Evolutionary conservation across 2,329 filamentous ascomycete genomes (phyloP), one percentile per base, ranked within the genome.

Genomic region (Neurospora sp.): DNA sequence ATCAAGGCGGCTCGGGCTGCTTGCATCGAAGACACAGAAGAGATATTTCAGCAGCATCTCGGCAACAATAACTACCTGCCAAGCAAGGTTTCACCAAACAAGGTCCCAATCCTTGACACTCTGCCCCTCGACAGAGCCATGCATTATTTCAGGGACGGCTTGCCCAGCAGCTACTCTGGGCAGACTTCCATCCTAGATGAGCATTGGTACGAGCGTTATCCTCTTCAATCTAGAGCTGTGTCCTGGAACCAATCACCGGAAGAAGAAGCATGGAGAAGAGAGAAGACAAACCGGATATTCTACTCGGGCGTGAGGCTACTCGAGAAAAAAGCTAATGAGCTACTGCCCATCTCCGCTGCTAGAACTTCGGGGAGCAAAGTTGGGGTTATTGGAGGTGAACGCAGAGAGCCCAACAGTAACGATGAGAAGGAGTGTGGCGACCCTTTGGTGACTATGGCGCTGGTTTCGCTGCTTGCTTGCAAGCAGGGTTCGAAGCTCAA

Each of bases 381-480:
- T 57, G 81, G 82, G 4, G 78, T 78, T 12, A 79, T 81, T 70
- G 80, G 80, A 11, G 78, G 81, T 36, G 78, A 81, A 33, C 78
- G 79, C 10, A 77, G 78, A 2, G 78, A 83, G 41, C 81, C 80
- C 38, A 81, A 80, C 70, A 69, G 69, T 6, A 80, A 81, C 72
- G 76, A 81, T 4, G 76, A 77, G 2, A 72, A 77, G 1, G 80
- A 83, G 67, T 80, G 83, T 68, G 77, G 79, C 11, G 75, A 77
- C 12, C 82, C 83, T 1, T 77, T 86, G 11, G 68, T 86, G 10
- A 81, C 79, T 67, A 80, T 84, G 79, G 76, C 78, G 3, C 79
- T 82, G 70, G 78, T 75, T 23, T 77, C 77, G 4, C 70, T 83
- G 40, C 68, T 74, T 43, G 71, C 71, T 3, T 73, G 75, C 68